Percentiles rank a stretch among this genome's conserved stretches.
These are phyloP conservation scores for Blastobotrys attinorum DNA, from an alignment of 805 yeast genomes.

Conservation along the genomic window DNA sequence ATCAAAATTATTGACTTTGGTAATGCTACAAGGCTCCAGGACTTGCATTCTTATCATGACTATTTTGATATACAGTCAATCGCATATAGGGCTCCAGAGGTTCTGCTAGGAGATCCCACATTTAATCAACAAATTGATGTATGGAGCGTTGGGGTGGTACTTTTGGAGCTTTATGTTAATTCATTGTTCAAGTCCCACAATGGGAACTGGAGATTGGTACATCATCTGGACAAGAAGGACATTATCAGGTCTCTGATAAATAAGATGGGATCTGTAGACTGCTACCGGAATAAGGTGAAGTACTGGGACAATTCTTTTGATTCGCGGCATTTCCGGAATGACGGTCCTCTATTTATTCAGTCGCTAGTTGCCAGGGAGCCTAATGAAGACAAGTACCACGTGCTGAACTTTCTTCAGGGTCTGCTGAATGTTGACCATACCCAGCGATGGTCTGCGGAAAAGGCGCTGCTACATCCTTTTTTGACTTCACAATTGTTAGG, in stretches of 20 bases:
- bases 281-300: neutral
- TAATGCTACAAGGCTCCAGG: slow-evolving; percentile 12
- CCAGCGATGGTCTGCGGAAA: neutral
- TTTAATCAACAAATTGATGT: slow-evolving; percentile 19
- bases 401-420: neutral
- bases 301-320: neutral
- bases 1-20: slow-evolving; percentile 21
- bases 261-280: slow-evolving; percentile 4
- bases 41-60: slow-evolving; percentile 13
- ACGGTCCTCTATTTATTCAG: neutral
- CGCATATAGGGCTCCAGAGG: slow-evolving; percentile 23
- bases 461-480: slow-evolving; percentile 3
- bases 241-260: neutral
- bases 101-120: slow-evolving; percentile 17
- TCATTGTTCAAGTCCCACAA: slow-evolving; percentile 1
- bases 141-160: slow-evolving; percentile 21
- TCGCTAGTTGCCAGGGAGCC: neutral
- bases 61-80: slow-evolving; percentile 19
- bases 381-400: neutral
- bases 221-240: neutral
- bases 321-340: neutral
- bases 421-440: slow-evolving; percentile 1
- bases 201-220: slow-evolving; percentile 2
- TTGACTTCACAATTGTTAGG: neutral
- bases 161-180: slow-evolving; percentile 17